Conservation (phyloP, 108 stramenopile species). For the Skeletonema grethae region DNA sequence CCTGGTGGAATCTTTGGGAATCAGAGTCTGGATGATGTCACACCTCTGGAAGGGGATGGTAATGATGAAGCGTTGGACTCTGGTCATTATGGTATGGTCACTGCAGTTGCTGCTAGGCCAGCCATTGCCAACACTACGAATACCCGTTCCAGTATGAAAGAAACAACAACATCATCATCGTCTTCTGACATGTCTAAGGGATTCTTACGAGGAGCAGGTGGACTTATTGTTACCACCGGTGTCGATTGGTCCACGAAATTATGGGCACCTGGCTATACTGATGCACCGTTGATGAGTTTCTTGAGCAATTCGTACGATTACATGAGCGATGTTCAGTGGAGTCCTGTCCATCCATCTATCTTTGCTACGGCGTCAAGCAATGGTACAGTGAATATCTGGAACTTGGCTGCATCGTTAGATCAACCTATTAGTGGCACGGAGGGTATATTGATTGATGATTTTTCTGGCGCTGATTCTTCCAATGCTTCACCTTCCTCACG, state of each 20-base stretch:
- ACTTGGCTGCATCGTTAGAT: slow-evolving; percentile 78
- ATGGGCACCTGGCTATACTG: slow-evolving; percentile 84
- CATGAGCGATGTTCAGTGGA: slow-evolving; percentile 92
- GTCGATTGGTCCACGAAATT: slow-evolving; percentile 92
- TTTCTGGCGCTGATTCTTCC: neutral
- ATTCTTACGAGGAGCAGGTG: slow-evolving; percentile 71
- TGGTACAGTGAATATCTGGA: slow-evolving; percentile 86
- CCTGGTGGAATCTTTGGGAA: slow-evolving; percentile 28
- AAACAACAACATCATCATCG: slow-evolving; percentile 8
- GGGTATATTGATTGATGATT: slow-evolving; percentile 64
- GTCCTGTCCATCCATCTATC: slow-evolving; percentile 77
- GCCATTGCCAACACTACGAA: slow-evolving; percentile 43
- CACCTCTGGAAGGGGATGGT: slow-evolving; percentile 11
- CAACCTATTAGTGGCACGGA: slow-evolving; percentile 81
- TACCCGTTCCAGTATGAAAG: slow-evolving; percentile 14
- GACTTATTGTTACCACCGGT: slow-evolving; percentile 77
- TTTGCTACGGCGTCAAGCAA: slow-evolving; percentile 88
- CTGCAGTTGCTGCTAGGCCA: slow-evolving; percentile 59
- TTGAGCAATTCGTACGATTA: slow-evolving; percentile 89
- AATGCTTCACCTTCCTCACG: slow-evolving; percentile 1
- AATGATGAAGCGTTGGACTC: slow-evolving; percentile 23
- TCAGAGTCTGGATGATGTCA: neutral
- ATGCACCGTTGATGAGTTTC: slow-evolving; percentile 71
- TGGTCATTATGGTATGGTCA: slow-evolving; percentile 85
- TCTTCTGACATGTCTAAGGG: slow-evolving; percentile 63